Evolutionary conservation across 805 yeast species (phyloP), one percentile per base, ranked within the genome.

Genomic region (Wickerhamomyces xylosicus): DNA sequence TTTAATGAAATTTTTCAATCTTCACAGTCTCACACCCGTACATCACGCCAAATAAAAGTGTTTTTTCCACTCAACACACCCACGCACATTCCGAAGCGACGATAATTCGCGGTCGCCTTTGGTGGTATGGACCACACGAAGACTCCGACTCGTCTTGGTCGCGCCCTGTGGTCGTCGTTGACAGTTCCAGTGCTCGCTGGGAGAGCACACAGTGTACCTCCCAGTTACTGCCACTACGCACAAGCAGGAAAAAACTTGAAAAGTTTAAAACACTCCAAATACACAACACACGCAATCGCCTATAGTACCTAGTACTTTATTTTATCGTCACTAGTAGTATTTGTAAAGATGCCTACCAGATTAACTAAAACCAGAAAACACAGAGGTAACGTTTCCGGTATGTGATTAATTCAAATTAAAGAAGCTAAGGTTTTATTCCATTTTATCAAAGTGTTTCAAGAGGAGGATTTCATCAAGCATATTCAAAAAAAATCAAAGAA

Each of bases 321-420:
- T 16, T 39, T 28, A 15, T 22, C 42, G 44, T 34, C 46, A 41
- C 44, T 37, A 52, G 54, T 50, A 50, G 53, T 48, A 48, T 44
- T 47, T 44, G 34, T 53, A 71, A 67, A 68, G 14, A 89, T 89
- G 97, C 97, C 97, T 71, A 85, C 97, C 80, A 87, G 97, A 85
- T 81, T 85, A 68, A 84, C 95, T 66, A 89, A 92, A 74, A 92
- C 97, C 74, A 87, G 99, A 85, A 92, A 92, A 80, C 96, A 86
- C 84, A 87, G 99, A 85, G 99, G 99, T 77, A 82, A 92, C 95
- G 97, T 92, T 73, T 85, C 97, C 69, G 95, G 94, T 85, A 84
- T 77, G 94, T 78, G 60, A 40, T 34, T 10, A 17, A 25, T 25
- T 13, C 29, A 25, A 9, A 25, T 8, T 13, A 25, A 8, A 4